Conservation (phyloP, 495 filamentous ascomycete genomes). For the Poronia punctata region DNA sequence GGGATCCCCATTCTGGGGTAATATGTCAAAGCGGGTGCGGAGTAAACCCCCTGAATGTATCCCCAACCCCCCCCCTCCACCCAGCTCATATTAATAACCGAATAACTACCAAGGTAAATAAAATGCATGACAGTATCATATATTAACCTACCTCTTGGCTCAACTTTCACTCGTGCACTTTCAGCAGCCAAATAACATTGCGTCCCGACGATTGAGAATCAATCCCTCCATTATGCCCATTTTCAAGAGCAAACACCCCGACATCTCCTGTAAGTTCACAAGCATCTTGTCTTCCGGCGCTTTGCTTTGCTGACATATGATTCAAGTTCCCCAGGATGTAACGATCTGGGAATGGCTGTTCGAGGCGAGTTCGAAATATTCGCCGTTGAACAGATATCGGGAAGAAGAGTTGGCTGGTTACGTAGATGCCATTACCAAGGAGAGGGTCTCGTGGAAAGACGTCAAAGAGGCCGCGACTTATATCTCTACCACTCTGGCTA, state of each 20-base stretch:
- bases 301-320: not conserved
- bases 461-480: slow-evolving; percentile 45
- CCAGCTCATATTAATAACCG: too few relatives aligned
- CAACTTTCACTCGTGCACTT: too few relatives aligned
- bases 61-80: too few relatives aligned
- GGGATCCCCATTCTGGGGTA: too few relatives aligned
- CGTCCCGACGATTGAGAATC: too few relatives aligned
- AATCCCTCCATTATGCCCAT: slow-evolving; percentile 6
- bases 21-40: too few relatives aligned
- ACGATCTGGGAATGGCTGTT: slow-evolving; percentile 58
- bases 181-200: too few relatives aligned
- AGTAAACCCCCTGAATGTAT: too few relatives aligned
- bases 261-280: slow-evolving; percentile 4
- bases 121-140: too few relatives aligned
- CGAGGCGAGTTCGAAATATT: slow-evolving; percentile 37
- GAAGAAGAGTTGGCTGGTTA: slow-evolving; percentile 41
- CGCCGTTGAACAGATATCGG: slow-evolving; percentile 30
- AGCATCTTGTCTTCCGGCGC: not conserved
- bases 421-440: slow-evolving; percentile 48
- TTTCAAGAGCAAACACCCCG: slow-evolving; percentile 9
- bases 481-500: slow-evolving; percentile 50
- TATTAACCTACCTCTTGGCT: too few relatives aligned
- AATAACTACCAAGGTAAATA: too few relatives aligned
- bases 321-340: slow-evolving; percentile 42
- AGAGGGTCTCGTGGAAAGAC: slow-evolving; percentile 45